Evolutionary conservation across 2,329 filamentous ascomycete genomes (phyloP).

Genomic region (Amesomyces nigricolor): DNA sequence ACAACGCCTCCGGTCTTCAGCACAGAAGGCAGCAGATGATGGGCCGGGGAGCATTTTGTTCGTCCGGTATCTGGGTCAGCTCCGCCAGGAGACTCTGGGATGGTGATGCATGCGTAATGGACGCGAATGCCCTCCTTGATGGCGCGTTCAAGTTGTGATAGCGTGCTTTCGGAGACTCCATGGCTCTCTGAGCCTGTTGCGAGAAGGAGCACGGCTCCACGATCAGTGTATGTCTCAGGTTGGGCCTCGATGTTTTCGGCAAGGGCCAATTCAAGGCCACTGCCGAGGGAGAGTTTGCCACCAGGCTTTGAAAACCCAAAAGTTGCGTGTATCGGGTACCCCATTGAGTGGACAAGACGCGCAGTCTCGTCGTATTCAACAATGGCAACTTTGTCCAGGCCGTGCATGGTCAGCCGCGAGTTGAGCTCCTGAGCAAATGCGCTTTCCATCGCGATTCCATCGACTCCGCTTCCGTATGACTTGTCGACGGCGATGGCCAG

Average conservation of each 20-base stretch:
- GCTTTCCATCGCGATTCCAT: conserved; percentile 4
- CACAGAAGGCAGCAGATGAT: conserved; percentile 14
- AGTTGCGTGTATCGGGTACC: conserved; percentile 3
- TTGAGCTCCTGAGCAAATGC: conserved; percentile 11
- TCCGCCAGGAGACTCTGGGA: not conserved
- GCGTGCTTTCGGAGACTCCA: not conserved
- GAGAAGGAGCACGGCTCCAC: conserved; percentile 18
- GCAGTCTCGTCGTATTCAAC: conserved; percentile 10
- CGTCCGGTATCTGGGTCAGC: not conserved
- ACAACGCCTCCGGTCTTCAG: conserved; percentile 21
- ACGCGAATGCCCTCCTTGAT: conserved; percentile 21
- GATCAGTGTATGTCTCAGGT: conserved; percentile 20
- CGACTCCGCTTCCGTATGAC: conserved; percentile 4
- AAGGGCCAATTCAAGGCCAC: conserved; percentile 19
- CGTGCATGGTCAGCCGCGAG: conserved; percentile 6
- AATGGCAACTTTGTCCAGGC: conserved; percentile 15
- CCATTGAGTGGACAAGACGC: conserved; percentile 15
- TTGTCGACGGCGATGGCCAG: conserved; percentile 18
- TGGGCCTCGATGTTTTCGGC: conserved; percentile 16
- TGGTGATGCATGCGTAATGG: conserved; percentile 21
- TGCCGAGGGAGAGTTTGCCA: conserved; percentile 9
- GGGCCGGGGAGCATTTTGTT: conserved; percentile 11
- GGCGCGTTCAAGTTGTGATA: conserved; percentile 17
- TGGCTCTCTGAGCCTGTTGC: conserved; percentile 9
- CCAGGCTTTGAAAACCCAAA: not conserved